phyloP scores from a whole-genome alignment of 345 rosid genomes.

The Gynandropsis gynandra region DNA sequence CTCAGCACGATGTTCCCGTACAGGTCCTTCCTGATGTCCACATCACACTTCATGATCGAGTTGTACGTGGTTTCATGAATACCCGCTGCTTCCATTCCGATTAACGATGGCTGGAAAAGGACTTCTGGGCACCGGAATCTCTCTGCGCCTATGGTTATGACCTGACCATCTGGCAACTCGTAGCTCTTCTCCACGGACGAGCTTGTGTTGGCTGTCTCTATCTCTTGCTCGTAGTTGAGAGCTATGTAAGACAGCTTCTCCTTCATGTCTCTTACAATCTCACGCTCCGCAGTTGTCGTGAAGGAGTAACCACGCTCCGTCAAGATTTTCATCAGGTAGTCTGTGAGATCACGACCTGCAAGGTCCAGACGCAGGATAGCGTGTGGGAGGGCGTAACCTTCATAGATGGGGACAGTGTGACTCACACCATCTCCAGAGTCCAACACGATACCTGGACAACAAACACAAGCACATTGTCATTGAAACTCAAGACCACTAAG shows the following conservation, averaged over 20 bases:
- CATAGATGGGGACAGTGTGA: slow-evolving; percentile 19
- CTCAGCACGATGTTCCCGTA: slow-evolving; percentile 46
- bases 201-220: slow-evolving; percentile 50
- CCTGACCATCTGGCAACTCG: slow-evolving; percentile 67
- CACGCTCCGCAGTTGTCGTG: slow-evolving; percentile 49
- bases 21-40: slow-evolving; percentile 54
- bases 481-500: too few species aligned
- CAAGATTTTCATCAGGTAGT: slow-evolving; percentile 60
- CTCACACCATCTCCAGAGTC: slow-evolving; percentile 26
- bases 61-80: slow-evolving; percentile 54
- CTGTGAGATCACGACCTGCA: slow-evolving; percentile 78
- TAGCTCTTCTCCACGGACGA: slow-evolving; percentile 59
- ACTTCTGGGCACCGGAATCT: slow-evolving; percentile 77
- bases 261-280: slow-evolving; percentile 47
- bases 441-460: slow-evolving; percentile 29
- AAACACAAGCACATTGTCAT: not conserved
- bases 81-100: slow-evolving; percentile 59
- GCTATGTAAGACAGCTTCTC: slow-evolving; percentile 70
- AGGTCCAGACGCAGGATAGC: slow-evolving; percentile 72
- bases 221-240: slow-evolving; percentile 61
- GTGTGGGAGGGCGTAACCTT: slow-evolving; percentile 32
- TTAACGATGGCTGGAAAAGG: slow-evolving; percentile 69
- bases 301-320: slow-evolving; percentile 68
- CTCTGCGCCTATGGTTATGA: slow-evolving; percentile 62
- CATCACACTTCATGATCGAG: slow-evolving; percentile 63